Conservation (phyloP, 2,329 filamentous ascomycete species). For the Hortaea sp. region DNA sequence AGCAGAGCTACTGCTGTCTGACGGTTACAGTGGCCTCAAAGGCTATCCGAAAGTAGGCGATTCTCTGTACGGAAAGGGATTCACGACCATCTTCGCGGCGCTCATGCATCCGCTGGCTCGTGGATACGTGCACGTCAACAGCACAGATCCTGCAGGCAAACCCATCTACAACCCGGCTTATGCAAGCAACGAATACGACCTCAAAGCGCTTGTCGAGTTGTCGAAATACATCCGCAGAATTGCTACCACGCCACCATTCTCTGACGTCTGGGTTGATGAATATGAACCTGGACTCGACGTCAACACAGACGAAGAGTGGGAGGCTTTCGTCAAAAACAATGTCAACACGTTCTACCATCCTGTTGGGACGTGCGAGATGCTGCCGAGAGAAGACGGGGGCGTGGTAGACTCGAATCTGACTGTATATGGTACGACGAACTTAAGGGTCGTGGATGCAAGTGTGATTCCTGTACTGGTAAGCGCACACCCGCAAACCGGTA, state of each 20-base stretch:
- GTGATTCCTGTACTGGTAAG: constrained; percentile 9
- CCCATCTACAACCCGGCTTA: too few species aligned
- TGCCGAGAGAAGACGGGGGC: constrained; percentile 11
- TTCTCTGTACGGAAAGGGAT: too few species aligned
- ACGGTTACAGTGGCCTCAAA: too few species aligned
- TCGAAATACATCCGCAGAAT: constrained; percentile 19
- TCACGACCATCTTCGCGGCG: too few species aligned
- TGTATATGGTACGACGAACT: constrained; percentile 13
- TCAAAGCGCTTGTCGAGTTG: constrained; percentile 12
- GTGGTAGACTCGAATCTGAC: constrained; percentile 13
- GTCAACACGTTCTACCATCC: constrained; percentile 24
- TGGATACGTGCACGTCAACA: too few species aligned
- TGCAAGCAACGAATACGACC: too few species aligned
- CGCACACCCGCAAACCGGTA: constrained; percentile 12
- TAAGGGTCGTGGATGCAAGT: constrained; percentile 17
- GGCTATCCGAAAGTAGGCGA: too few species aligned
- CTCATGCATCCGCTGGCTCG: too few species aligned
- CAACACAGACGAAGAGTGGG: constrained; percentile 16
- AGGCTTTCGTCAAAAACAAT: constrained; percentile 18
- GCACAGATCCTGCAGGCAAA: too few species aligned
- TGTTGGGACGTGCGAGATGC: constrained; percentile 25
- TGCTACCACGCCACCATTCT: constrained; percentile 27
- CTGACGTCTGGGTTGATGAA: constrained; percentile 11
- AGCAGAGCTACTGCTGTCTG: too few species aligned
- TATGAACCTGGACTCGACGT: constrained; percentile 13